Conservation (phyloP, 345 rosid genomes). For the Limnanthes douglasii region DNA sequence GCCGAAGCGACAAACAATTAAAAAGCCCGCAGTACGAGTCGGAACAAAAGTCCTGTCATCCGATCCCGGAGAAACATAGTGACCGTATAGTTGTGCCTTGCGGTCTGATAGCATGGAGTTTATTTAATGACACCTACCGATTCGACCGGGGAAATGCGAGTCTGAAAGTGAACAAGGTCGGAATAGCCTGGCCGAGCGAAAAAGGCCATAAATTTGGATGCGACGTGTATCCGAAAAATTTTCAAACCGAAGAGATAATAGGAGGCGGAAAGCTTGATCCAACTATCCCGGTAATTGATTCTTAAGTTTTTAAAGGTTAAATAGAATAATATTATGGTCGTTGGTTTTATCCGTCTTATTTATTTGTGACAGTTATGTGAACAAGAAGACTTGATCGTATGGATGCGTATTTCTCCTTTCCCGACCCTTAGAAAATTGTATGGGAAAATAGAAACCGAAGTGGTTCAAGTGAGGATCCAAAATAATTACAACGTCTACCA, state of each 20-base stretch:
- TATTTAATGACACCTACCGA: slow-evolving; percentile 75
- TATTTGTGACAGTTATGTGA: slow-evolving; percentile 82
- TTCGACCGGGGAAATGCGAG: slow-evolving; percentile 27
- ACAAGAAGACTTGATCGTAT: slow-evolving; percentile 91
- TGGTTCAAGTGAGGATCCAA: slow-evolving; percentile 35
- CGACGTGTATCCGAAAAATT: slow-evolving; percentile 62
- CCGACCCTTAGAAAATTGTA: slow-evolving; percentile 95
- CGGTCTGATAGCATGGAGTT: slow-evolving; percentile 99
- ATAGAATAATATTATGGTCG: too few species aligned
- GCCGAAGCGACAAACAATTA: slow-evolving; percentile 74
- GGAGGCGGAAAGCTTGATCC: slow-evolving; percentile 41
- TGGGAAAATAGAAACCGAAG: slow-evolving; percentile 86
- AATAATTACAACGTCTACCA: slow-evolving; percentile 88
- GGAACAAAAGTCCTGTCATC: slow-evolving; percentile 41
- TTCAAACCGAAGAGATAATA: slow-evolving; percentile 42
- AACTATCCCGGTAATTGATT: slow-evolving; percentile 48
- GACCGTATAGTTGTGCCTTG: slow-evolving; percentile 59
- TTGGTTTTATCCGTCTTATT: too few species aligned
- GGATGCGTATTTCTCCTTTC: slow-evolving; percentile 99
- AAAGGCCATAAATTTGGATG: slow-evolving; percentile 83
- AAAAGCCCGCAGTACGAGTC: slow-evolving; percentile 15
- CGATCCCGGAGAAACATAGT: slow-evolving; percentile 37
- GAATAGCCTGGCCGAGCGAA: slow-evolving; percentile 93
- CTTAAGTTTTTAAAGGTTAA: too few species aligned
- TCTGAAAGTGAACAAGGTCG: slow-evolving; percentile 46